These are phyloP conservation scores for Penicillium subrubescens DNA, from an alignment of 495 filamentous ascomycete species.

Conservation along the genomic window DNA sequence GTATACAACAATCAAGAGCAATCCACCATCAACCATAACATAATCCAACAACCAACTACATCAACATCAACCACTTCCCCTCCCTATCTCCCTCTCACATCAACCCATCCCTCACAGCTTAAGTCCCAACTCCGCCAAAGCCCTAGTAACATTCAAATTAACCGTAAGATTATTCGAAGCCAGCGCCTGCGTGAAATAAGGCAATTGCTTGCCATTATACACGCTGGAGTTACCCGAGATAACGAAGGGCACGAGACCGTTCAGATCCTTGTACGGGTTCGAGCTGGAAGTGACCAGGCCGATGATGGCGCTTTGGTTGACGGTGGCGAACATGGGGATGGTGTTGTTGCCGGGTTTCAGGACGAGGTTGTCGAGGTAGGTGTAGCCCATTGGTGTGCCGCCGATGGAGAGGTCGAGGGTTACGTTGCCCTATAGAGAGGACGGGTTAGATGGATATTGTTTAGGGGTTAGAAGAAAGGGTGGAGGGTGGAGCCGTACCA, in stretches of 20 bases:
- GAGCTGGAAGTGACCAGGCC: constrained; percentile 30
- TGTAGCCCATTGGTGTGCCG: constrained; percentile 53
- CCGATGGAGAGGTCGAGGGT: constrained; percentile 61
- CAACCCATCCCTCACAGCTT: not conserved
- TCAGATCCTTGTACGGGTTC: constrained; percentile 45
- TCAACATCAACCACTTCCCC: not conserved
- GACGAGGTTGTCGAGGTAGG: constrained; percentile 58
- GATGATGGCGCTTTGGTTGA: constrained; percentile 54
- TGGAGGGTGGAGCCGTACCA: constrained; percentile 46
- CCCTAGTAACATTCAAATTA: constrained; percentile 44
- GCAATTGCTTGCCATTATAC: constrained; percentile 59
- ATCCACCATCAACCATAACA: not conserved
- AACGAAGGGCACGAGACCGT: constrained; percentile 59
- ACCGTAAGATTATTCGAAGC: constrained; percentile 38
- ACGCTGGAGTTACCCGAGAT: constrained; percentile 59
- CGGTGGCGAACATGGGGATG: constrained; percentile 54
- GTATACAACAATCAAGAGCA: not conserved
- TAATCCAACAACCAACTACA: not conserved
- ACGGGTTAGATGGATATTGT: not conserved
- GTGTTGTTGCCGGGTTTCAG: constrained; percentile 64
- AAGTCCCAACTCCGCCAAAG: constrained; percentile 26
- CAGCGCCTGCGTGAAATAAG: constrained; percentile 62
- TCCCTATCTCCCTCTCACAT: not conserved
- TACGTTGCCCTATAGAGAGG: constrained; percentile 58
- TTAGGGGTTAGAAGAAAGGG: not conserved